Evolutionary conservation across 2,329 filamentous ascomycete species (phyloP).

Genomic region (Pseudocercospora eumusae): DNA sequence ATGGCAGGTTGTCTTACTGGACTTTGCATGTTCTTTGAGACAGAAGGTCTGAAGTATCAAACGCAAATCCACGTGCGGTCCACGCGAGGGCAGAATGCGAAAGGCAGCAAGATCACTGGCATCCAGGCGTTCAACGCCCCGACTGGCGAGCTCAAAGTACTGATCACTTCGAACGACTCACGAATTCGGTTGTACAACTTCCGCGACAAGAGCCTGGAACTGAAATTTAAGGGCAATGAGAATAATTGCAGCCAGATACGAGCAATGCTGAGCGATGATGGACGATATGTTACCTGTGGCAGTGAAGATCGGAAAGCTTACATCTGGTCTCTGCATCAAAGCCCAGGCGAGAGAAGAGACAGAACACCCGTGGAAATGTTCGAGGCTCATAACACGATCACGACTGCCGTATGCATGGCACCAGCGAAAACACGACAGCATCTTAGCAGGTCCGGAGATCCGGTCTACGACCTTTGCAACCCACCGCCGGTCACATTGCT

Average conservation of each 20-base stretch:
- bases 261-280: slow-evolving; percentile 85
- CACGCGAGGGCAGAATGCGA: slow-evolving; percentile 86
- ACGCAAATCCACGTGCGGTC: slow-evolving; percentile 93
- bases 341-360: slow-evolving; percentile 68
- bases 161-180: slow-evolving; percentile 95
- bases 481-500: slow-evolving; percentile 84
- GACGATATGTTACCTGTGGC: slow-evolving; percentile 82
- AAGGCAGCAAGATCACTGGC: slow-evolving; percentile 95
- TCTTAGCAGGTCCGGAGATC: slow-evolving; percentile 79
- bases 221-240: slow-evolving; percentile 89
- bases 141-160: slow-evolving; percentile 72
- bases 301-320: slow-evolving; percentile 90
- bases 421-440: slow-evolving; percentile 75
- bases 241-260: slow-evolving; percentile 89
- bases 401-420: slow-evolving; percentile 85
- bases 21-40: slow-evolving; percentile 87
- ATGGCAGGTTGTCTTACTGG: slow-evolving; percentile 88
- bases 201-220: slow-evolving; percentile 77
- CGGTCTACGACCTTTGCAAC: slow-evolving; percentile 95
- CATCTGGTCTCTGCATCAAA: slow-evolving; percentile 73
- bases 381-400: slow-evolving; percentile 83
- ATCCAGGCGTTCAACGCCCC: slow-evolving; percentile 71
- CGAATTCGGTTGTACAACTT: slow-evolving; percentile 87
- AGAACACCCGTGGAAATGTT: slow-evolving; percentile 86
- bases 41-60: slow-evolving; percentile 79